A percentile compares a stretch with the other conserved stretches of the same genome.
Conservation (phyloP, 2,329 filamentous ascomycete genomes). For the Akanthomyces dipterigenus region DNA sequence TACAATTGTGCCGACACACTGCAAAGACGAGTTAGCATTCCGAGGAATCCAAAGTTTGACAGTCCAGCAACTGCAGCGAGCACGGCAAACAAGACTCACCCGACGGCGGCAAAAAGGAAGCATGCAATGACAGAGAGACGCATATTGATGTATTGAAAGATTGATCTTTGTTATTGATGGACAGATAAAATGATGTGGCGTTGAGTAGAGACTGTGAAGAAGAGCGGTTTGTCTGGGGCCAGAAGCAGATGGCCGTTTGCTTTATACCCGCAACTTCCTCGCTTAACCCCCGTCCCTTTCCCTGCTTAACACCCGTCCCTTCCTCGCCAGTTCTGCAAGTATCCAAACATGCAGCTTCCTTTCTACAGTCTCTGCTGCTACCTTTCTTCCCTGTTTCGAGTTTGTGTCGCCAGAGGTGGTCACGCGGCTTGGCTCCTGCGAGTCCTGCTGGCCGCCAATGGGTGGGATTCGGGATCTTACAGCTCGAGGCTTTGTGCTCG, state of each 20-base stretch:
- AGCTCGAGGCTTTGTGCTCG: too few species aligned
- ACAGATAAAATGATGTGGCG: neutral
- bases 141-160: neutral
- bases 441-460: too few species aligned
- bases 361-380: too few species aligned
- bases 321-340: neutral
- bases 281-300: too few species aligned
- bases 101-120: neutral
- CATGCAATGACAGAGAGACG: neutral
- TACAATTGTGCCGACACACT: neutral
- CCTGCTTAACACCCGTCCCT: neutral
- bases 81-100: neutral
- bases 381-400: too few species aligned
- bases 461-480: too few species aligned
- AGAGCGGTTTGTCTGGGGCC: too few species aligned
- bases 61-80: neutral
- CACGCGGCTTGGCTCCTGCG: too few species aligned
- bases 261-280: too few species aligned
- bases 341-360: neutral
- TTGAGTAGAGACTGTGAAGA: too few species aligned
- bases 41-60: neutral
- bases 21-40: neutral
- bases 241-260: too few species aligned
- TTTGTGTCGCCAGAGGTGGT: too few species aligned
- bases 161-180: neutral